Conservation (phyloP, 225 moss, liverwort and hornwort genomes). For the Polytrichum commune region DNA sequence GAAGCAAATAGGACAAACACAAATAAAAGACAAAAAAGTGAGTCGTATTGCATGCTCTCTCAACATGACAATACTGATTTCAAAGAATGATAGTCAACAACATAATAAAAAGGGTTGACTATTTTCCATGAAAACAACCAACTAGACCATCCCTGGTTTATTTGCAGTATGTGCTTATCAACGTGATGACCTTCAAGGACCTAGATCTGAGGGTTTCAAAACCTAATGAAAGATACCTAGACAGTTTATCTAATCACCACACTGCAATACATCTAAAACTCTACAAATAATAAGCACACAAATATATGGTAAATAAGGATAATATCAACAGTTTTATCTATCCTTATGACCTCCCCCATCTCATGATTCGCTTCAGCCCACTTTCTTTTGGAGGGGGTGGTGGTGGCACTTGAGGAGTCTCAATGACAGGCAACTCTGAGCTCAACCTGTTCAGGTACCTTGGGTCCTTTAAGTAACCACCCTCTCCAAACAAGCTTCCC, state of each 20-base stretch:
- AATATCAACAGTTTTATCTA: not conserved
- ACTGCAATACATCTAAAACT: conserved; percentile 14
- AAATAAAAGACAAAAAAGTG: too few relatives aligned
- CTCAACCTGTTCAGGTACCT: conserved; percentile 64
- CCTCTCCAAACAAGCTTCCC: conserved; percentile 97
- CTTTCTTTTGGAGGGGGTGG: conserved; percentile 66
- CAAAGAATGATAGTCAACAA: not conserved
- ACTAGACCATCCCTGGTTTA: too few relatives aligned
- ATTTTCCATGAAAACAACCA: too few relatives aligned
- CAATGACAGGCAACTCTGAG: conserved; percentile 52
- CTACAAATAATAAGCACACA: conserved; percentile 16
- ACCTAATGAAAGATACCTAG: conserved; percentile 10
- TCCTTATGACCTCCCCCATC: conserved; percentile 63
- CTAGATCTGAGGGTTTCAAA: not conserved
- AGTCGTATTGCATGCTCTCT: too few relatives aligned
- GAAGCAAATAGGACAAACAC: too few relatives aligned
- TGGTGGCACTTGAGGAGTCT: conserved; percentile 42
- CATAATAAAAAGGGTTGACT: not conserved
- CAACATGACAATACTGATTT: not conserved
- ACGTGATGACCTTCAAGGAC: too few relatives aligned
- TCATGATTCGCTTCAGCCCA: conserved; percentile 83
- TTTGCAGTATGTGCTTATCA: too few relatives aligned
- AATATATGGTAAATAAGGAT: conserved; percentile 12
- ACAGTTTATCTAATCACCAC: conserved; percentile 15
- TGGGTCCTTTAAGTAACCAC: conserved; percentile 64